phyloP scores from a whole-genome alignment of 768 basidiomycete genomes.

The Boletellus sp. region DNA sequence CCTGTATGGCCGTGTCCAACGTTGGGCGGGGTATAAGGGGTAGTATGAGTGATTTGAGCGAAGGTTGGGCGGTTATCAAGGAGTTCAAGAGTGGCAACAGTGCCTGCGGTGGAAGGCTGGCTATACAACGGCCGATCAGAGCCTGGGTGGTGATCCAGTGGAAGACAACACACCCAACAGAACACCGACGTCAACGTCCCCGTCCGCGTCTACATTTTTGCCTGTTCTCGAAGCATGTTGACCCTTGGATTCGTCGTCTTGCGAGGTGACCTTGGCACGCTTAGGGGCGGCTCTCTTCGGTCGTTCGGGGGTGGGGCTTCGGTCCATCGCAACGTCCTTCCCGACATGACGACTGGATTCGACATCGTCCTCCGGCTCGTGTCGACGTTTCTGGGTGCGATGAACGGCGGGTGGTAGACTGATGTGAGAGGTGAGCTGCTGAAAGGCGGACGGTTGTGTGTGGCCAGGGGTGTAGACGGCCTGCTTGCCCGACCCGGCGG shows the following conservation, averaged over 20 bases:
- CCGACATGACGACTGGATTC: slow-evolving; percentile 35
- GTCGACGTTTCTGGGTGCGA: slow-evolving; percentile 60
- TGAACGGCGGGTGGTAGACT: slow-evolving; percentile 37
- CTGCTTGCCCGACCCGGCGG: slow-evolving; percentile 47
- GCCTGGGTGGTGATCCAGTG: neutral
- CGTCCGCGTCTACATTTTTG: slow-evolving; percentile 39
- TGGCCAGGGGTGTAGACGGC: slow-evolving; percentile 39
- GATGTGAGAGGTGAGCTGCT: slow-evolving; percentile 51
- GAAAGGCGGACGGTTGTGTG: slow-evolving; percentile 45
- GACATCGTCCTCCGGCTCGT: slow-evolving; percentile 66
- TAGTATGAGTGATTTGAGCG: slow-evolving; percentile 66
- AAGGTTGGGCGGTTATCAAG: slow-evolving; percentile 63
- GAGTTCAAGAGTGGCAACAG: slow-evolving; percentile 70
- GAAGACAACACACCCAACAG: slow-evolving; percentile 57
- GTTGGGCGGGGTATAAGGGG: slow-evolving; percentile 84
- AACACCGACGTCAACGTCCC: slow-evolving; percentile 68
- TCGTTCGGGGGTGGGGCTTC: slow-evolving; percentile 80
- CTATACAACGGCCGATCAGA: slow-evolving; percentile 37
- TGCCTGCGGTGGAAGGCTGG: slow-evolving; percentile 75
- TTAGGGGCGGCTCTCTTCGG: slow-evolving; percentile 68
- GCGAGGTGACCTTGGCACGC: slow-evolving; percentile 40
- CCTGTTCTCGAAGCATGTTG: slow-evolving; percentile 46
- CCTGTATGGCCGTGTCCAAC: slow-evolving; percentile 67
- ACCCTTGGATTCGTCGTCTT: slow-evolving; percentile 35
- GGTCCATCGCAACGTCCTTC: slow-evolving; percentile 75